phyloP scores from a whole-genome alignment of 768 basidiomycete species.

The Wakefieldia striispora region DNA sequence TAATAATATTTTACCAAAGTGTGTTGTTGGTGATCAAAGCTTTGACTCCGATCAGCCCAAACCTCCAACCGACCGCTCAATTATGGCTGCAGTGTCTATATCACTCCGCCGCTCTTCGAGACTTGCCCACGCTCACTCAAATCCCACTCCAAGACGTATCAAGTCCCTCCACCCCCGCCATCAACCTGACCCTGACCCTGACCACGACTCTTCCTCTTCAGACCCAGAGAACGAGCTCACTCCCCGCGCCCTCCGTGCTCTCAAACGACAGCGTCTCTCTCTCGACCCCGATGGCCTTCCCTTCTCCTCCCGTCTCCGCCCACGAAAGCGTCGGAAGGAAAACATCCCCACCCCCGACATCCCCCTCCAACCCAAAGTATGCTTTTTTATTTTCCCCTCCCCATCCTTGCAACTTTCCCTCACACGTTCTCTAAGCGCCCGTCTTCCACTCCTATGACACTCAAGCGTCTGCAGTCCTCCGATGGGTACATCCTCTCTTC shows the following conservation, averaged over 20 bases:
- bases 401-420: no score
- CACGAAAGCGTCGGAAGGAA: constrained; percentile 26
- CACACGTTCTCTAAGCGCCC: background rate
- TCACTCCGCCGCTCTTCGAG: constrained; percentile 29
- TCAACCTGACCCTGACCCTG: constrained; percentile 17
- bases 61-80: constrained; percentile 12
- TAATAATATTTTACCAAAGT: no score
- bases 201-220: constrained; percentile 17
- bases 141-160: background rate
- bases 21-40: constrained; percentile 5
- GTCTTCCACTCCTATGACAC: background rate
- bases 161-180: background rate
- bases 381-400: background rate
- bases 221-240: constrained; percentile 33
- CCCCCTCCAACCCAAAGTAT: background rate
- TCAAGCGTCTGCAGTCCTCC: no score
- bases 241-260: constrained; percentile 33
- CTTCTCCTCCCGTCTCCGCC: constrained; percentile 10
- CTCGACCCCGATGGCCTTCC: constrained; percentile 30
- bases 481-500: no score
- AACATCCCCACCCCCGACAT: constrained; percentile 1
- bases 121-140: constrained; percentile 13
- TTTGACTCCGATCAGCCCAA: constrained; percentile 13
- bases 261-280: constrained; percentile 32
- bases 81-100: constrained; percentile 31